Evolutionary conservation across 2,329 filamentous ascomycete species (phyloP).

Genomic region (Dactylellina leptospora): DNA sequence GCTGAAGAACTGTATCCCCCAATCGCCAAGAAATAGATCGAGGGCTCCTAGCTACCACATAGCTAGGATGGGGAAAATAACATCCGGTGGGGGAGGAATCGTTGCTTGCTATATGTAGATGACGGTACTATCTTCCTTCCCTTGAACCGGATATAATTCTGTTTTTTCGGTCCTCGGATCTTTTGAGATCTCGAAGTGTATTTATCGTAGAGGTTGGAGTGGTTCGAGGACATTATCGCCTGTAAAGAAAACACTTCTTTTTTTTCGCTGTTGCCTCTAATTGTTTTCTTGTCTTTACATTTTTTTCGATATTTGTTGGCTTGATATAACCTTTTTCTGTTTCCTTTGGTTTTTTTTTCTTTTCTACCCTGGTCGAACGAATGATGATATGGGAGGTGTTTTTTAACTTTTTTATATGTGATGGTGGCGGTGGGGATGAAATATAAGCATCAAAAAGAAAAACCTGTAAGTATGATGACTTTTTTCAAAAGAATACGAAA

Average conservation of each 20-base stretch:
- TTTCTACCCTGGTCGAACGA: slow-evolving; percentile 8
- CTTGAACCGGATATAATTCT: too few species aligned
- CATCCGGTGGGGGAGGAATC: too few species aligned
- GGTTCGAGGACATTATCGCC: slow-evolving; percentile 19
- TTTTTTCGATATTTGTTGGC: slow-evolving; percentile 1
- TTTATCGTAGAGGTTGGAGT: too few species aligned
- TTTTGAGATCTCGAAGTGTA: too few species aligned
- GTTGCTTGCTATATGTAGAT: too few species aligned
- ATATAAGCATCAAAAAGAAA: slow-evolving; percentile 26
- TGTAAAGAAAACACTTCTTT: slow-evolving; percentile 38
- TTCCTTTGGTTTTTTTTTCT: slow-evolving; percentile 10
- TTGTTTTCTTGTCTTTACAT: slow-evolving; percentile 1
- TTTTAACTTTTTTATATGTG: slow-evolving; percentile 1
- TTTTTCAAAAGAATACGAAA: slow-evolving; percentile 1
- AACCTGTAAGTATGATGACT: slow-evolving; percentile 3
- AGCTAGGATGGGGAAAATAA: not conserved
- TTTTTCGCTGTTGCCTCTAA: slow-evolving; percentile 11
- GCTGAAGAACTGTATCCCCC: slow-evolving; percentile 90
- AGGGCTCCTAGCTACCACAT: slow-evolving; percentile 39
- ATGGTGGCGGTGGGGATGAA: slow-evolving; percentile 22
- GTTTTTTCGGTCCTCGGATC: too few species aligned
- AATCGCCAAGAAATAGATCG: slow-evolving; percentile 29
- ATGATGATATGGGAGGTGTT: slow-evolving; percentile 39
- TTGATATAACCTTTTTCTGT: slow-evolving; percentile 7
- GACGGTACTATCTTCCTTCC: too few species aligned